These are phyloP conservation scores for Rhizophagus clarus DNA, from an alignment of 192 early-diverging fungal species.

Conservation along the genomic window DNA sequence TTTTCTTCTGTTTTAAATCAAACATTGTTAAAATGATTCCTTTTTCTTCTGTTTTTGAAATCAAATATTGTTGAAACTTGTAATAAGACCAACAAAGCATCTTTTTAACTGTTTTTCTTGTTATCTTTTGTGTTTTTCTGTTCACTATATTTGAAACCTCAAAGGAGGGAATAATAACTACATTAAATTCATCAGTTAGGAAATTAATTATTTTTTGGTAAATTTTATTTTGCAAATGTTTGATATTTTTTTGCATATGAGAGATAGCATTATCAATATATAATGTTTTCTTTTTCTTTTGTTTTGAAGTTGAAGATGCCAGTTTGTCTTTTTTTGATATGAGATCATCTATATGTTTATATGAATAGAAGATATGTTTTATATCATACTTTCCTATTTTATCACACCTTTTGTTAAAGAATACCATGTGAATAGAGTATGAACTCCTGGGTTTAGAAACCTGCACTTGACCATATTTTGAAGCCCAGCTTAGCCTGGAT, in stretches of 20 bases:
- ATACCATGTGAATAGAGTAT: too few species aligned
- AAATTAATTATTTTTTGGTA: constrained; percentile 6
- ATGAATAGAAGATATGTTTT: constrained; percentile 8
- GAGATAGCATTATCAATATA: neutral
- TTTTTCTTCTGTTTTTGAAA: neutral
- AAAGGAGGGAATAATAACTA: constrained; percentile 21
- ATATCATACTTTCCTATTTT: constrained; percentile 11
- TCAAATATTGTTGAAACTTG: neutral
- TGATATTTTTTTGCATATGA: constrained; percentile 3
- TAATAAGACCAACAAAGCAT: constrained; percentile 24
- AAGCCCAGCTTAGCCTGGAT: too few species aligned
- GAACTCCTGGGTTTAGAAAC: too few species aligned
- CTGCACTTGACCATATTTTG: too few species aligned
- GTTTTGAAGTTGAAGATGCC: constrained; percentile 1
- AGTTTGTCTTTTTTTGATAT: constrained; percentile 23
- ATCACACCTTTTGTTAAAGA: neutral
- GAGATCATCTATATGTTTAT: constrained; percentile 14
- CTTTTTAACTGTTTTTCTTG: neutral
- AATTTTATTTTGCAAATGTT: constrained; percentile 1
- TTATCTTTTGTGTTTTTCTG: constrained; percentile 17
- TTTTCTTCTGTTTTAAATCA: neutral
- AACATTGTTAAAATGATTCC: too few species aligned
- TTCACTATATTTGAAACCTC: constrained; percentile 12
- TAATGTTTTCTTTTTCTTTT: constrained; percentile 16
- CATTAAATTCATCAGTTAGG: constrained; percentile 9